Conservation (phyloP, 2,329 filamentous ascomycete species). For the Colletotrichum chrysophilum region DNA sequence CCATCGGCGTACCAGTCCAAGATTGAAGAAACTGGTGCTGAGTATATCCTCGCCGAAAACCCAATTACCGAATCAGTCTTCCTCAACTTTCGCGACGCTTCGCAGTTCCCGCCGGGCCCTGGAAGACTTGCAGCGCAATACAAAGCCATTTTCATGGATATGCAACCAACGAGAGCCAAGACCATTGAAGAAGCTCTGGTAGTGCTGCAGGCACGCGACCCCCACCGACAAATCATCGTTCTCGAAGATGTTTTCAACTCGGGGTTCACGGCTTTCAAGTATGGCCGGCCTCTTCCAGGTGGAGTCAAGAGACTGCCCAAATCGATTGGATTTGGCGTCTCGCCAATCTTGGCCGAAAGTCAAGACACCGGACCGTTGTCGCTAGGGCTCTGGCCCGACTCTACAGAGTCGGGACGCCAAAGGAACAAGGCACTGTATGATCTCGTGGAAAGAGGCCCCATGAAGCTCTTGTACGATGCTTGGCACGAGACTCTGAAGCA, state of each 20-base stretch:
- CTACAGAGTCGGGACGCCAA: constrained; percentile 30
- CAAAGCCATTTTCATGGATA: constrained; percentile 17
- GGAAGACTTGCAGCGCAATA: constrained; percentile 9
- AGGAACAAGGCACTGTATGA: constrained; percentile 26
- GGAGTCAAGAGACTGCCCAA: constrained; percentile 27
- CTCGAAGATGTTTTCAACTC: constrained; percentile 34
- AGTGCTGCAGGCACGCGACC: constrained; percentile 27
- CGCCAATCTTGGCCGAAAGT: constrained; percentile 33
- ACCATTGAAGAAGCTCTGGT: constrained; percentile 21
- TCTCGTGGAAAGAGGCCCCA: constrained; percentile 14
- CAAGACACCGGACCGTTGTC: constrained; percentile 35
- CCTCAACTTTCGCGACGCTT: not conserved
- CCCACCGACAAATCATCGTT: constrained; percentile 34
- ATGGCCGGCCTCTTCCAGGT: constrained; percentile 27
- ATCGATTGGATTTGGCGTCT: constrained; percentile 36
- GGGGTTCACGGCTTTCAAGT: constrained; percentile 32
- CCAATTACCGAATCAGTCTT: not conserved
- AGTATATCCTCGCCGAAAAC: constrained; percentile 28
- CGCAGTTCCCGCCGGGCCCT: constrained; percentile 12
- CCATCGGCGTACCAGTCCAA: constrained; percentile 30
- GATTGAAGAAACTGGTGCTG: constrained; percentile 37
- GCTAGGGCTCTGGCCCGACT: constrained; percentile 33
- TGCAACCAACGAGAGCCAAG: not conserved
- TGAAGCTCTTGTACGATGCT: constrained; percentile 12
- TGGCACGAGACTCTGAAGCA: not conserved